phyloP scores from a whole-genome alignment of 2,329 filamentous ascomycete species.

The Pyricularia grisea region DNA sequence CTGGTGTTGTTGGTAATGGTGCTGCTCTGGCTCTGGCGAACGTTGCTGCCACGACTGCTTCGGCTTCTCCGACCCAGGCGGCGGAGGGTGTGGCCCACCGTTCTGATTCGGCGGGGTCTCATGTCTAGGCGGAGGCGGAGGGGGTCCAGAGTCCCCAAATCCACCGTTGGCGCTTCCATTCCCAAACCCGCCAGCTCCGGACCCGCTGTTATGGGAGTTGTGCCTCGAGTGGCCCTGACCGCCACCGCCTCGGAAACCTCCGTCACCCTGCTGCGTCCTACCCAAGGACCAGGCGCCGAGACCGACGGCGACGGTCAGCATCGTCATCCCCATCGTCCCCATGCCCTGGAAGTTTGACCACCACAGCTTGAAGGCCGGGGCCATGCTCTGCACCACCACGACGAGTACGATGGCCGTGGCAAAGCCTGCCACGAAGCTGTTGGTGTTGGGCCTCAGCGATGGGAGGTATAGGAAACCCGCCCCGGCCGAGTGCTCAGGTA shows the following conservation, averaged over 20 bases:
- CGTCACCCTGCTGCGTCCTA: conserved; percentile 44
- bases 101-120: conserved; percentile 13
- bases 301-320: conserved; percentile 65
- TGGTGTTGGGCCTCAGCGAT: conserved; percentile 73
- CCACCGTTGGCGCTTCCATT: conserved; percentile 15
- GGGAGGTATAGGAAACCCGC: conserved; percentile 91
- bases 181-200: conserved; percentile 15
- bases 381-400: conserved; percentile 61
- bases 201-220: conserved; percentile 8
- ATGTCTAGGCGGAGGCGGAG: conserved; percentile 13
- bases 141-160: conserved; percentile 17
- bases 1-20: background rate
- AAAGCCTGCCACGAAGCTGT: conserved; percentile 86
- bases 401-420: conserved; percentile 66
- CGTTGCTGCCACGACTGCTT: conserved; percentile 15
- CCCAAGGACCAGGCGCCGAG: conserved; percentile 71
- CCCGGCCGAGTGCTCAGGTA: conserved; percentile 83
- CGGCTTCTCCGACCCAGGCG: conserved; percentile 10
- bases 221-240: conserved; percentile 12
- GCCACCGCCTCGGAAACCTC: conserved; percentile 11
- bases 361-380: conserved; percentile 67
- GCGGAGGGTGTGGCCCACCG: conserved; percentile 4
- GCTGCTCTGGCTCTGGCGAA: conserved; percentile 12
- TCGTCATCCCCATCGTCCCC: conserved; percentile 62
- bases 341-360: conserved; percentile 60